Percentiles rank a stretch among this genome's conserved stretches.
These are phyloP conservation scores for Aspergillus candidus DNA, from an alignment of 2,329 filamentous ascomycete species.

Conservation along the genomic window DNA sequence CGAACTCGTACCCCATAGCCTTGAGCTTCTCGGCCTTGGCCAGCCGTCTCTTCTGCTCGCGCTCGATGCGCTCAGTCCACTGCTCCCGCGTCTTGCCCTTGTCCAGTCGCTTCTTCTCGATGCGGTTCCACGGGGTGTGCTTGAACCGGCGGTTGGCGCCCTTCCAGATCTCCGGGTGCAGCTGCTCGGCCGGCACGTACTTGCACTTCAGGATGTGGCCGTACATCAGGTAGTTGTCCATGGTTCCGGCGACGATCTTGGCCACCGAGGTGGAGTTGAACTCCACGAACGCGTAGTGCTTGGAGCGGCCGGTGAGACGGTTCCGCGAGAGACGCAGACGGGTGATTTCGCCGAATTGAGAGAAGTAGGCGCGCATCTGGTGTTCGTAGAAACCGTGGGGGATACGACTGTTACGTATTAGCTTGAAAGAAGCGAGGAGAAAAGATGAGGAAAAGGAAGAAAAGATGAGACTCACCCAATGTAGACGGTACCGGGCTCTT, in stretches of 20 bases:
- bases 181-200: conserved; percentile 65
- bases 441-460: conserved; percentile 2
- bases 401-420: conserved; percentile 52
- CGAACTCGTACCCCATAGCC: conserved; percentile 76
- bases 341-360: conserved; percentile 80
- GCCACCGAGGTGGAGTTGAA: conserved; percentile 74
- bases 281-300: conserved; percentile 93
- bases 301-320: conserved; percentile 81
- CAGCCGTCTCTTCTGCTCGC: conserved; percentile 64
- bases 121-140: conserved; percentile 77
- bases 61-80: conserved; percentile 72
- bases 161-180: conserved; percentile 80
- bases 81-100: conserved; percentile 64
- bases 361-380: conserved; percentile 89
- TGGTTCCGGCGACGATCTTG: conserved; percentile 86
- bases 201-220: conserved; percentile 89
- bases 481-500: conserved; percentile 72
- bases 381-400: conserved; percentile 96
- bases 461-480: conserved; percentile 52
- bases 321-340: conserved; percentile 81
- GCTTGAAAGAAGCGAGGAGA: conserved; percentile 12
- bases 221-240: conserved; percentile 96
- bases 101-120: conserved; percentile 69
- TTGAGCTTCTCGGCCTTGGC: conserved; percentile 69
- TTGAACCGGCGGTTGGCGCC: conserved; percentile 88